Conservation (phyloP, 106 monocot genomes). For the Allium sativum region DNA sequence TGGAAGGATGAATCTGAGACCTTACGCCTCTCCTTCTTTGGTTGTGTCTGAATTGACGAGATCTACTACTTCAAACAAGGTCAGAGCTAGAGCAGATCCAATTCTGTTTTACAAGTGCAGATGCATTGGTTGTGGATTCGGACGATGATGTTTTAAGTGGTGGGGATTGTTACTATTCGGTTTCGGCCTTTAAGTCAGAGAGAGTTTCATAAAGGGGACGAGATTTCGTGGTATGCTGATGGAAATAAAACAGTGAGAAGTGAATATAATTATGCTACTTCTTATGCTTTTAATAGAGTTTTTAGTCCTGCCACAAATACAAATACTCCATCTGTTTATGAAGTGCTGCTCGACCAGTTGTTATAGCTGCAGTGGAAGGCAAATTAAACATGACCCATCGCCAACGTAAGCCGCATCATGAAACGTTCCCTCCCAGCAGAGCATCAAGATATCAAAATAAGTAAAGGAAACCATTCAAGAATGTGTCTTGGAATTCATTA, state of each 20-base stretch:
- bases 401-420: constrained; percentile 19
- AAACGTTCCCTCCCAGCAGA: constrained; percentile 16
- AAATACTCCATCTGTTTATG: no score
- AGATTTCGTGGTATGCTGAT: constrained; percentile 97
- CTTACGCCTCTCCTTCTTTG: constrained; percentile 58
- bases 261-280: constrained; percentile 80
- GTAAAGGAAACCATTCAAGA: constrained; percentile 74
- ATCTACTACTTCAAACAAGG: constrained; percentile 48
- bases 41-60: constrained; percentile 32
- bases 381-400: no score
- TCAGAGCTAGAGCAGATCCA: constrained; percentile 7
- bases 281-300: constrained; percentile 93
- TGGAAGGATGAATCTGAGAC: constrained; percentile 63
- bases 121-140: constrained; percentile 43
- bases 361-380: no score
- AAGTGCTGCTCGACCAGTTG: no score
- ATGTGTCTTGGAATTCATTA: constrained; percentile 70
- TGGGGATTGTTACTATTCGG: constrained; percentile 77
- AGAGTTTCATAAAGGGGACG: constrained; percentile 93
- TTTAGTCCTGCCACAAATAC: no score
- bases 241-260: constrained; percentile 79
- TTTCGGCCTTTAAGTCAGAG: constrained; percentile 90
- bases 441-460: constrained; percentile 65
- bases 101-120: constrained; percentile 22
- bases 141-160: constrained; percentile 22